A percentile compares a stretch with the other conserved stretches of the same genome.
Evolutionary conservation across 768 basidiomycete species (phyloP).

Genomic region (Filobasidium wieringae): DNA sequence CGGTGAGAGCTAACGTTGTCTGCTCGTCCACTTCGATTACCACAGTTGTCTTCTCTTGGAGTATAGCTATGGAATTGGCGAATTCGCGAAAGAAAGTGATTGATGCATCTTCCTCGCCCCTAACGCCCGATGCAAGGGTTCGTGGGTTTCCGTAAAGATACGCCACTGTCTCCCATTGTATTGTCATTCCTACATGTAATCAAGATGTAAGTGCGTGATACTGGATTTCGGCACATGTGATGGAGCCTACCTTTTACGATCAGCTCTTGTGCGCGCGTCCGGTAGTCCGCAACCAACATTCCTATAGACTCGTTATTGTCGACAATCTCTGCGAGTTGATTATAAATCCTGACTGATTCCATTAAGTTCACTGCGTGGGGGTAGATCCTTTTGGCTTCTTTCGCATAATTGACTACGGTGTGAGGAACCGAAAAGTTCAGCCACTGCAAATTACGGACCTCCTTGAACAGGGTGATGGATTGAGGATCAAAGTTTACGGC

Average conservation of each 20-base stretch:
- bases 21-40: conserved; percentile 85
- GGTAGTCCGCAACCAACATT: conserved; percentile 86
- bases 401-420: conserved; percentile 88
- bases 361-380: conserved; percentile 83
- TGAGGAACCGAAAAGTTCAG: conserved; percentile 91
- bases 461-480: conserved; percentile 89
- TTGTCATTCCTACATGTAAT: conserved; percentile 69
- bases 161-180: conserved; percentile 88
- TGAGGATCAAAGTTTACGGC: conserved; percentile 97
- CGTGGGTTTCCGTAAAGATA: conserved; percentile 76
- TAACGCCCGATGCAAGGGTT: conserved; percentile 52
- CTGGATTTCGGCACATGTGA: too few relatives aligned
- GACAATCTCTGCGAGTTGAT: conserved; percentile 84
- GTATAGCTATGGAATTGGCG: conserved; percentile 76
- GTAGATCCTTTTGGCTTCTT: conserved; percentile 96
- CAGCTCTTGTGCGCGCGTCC: conserved; percentile 88
- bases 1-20: conserved; percentile 70
- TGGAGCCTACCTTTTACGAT: conserved; percentile 61
- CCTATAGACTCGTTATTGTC: conserved; percentile 83
- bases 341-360: conserved; percentile 98
- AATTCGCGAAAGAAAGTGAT: conserved; percentile 91
- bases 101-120: conserved; percentile 73
- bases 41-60: conserved; percentile 93
- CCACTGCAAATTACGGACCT: conserved; percentile 90
- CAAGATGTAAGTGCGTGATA: too few relatives aligned